Evolutionary conservation across 1,139 yeast genomes (phyloP), one percentile per base, ranked within the genome.

Genomic region (Candida pseudocylindracea): DNA sequence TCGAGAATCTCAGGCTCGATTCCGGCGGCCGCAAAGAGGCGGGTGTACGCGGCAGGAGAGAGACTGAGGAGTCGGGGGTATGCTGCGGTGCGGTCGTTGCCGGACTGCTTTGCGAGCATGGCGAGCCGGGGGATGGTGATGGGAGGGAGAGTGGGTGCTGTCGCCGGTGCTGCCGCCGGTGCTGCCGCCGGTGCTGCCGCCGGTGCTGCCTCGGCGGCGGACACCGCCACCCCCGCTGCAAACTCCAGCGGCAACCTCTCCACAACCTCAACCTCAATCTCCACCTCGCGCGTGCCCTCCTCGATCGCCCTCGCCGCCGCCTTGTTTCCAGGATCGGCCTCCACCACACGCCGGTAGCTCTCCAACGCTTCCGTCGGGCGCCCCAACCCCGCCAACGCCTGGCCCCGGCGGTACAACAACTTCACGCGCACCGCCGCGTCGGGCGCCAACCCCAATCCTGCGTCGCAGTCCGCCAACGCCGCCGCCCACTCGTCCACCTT

Each of bases 381-480:
- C 6, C 20, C 20, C 20, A 15, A 15, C 20, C 20, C 20, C 20
- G 20, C 20, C 20, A 15, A 15, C 20, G 20, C 20, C 20, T 15
- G 20, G 20, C 75, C 73, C 35, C 58, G 55, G 33, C 93, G 56
- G 55, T 65, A 78, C 4, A 57, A 46, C 2, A 78, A 49, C 45
- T 80, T 80, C 6, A 61, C 50, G 30, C 42, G 43, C 0, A 66
- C 52, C 30, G n/a, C 39, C 1, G 35, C 31, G 1, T 43, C 50
- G 1, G 57, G 49, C 26, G 51, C 56, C 2, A 60, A 42, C 10
- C 43, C 45, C 27, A 81, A 49, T 0, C 92, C 88, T 7, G 46
- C 44, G 15, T 65, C 57, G 39, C 85, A 67, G 44, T 75, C 81
- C 12, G 52, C 50, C 10, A 72, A 45, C 1, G 88, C 92, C 30